A percentile compares a stretch with the other conserved stretches of the same genome.
phyloP scores from a whole-genome alignment of 2,329 filamentous ascomycete genomes.

The Diaporthe citri region DNA sequence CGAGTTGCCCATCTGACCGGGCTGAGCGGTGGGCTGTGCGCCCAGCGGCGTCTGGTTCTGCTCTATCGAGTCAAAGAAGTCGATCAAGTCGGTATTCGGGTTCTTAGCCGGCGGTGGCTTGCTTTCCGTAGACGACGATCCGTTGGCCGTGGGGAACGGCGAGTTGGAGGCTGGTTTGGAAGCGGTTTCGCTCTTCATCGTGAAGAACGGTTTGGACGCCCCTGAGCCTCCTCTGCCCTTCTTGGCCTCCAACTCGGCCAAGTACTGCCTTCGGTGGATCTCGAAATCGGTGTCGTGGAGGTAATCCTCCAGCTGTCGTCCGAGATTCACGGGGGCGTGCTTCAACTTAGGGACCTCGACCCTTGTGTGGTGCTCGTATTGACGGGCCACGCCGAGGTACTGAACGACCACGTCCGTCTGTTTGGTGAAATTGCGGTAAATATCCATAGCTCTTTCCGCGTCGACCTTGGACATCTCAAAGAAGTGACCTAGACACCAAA shows the following conservation, averaged over 20 bases:
- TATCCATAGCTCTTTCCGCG: conserved; percentile 89
- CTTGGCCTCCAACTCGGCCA: conserved; percentile 85
- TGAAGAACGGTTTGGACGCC: conserved; percentile 50
- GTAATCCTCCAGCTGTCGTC: conserved; percentile 92
- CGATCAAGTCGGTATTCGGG: conserved; percentile 84
- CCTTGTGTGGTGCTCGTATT: conserved; percentile 91
- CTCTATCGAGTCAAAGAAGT: conserved; percentile 92
- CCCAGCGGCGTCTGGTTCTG: conserved; percentile 83
- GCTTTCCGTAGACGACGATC: conserved; percentile 45
- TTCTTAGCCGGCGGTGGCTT: conserved; percentile 64
- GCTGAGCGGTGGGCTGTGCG: conserved; percentile 56
- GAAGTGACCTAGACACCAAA: conserved; percentile 79
- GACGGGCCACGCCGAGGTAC: conserved; percentile 87
- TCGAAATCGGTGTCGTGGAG: conserved; percentile 96
- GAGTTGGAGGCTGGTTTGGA: conserved; percentile 54
- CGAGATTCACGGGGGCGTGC: conserved; percentile 93
- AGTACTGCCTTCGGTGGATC: conserved; percentile 89
- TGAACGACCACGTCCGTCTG: conserved; percentile 95
- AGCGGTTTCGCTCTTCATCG: conserved; percentile 54
- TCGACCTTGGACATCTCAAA: conserved; percentile 98
- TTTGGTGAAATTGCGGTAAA: conserved; percentile 91
- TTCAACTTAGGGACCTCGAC: conserved; percentile 97
- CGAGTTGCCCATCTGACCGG: conserved; percentile 40
- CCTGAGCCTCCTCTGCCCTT: conserved; percentile 59
- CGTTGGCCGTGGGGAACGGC: conserved; percentile 57